phyloP scores from a whole-genome alignment of 306 rosid species.

The Pueraria montana region DNA sequence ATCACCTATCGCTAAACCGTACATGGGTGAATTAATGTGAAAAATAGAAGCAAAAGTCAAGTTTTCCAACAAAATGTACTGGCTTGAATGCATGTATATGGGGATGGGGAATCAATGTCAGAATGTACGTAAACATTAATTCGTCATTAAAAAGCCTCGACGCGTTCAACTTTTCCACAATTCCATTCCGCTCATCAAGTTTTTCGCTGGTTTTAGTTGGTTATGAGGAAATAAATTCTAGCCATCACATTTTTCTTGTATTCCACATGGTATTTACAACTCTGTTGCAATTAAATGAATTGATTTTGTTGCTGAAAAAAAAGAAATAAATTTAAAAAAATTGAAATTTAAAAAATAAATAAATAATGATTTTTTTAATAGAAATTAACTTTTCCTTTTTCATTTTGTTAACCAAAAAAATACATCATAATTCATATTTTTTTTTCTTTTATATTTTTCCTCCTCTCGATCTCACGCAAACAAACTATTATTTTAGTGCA shows the following conservation, averaged over 20 bases:
- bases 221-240: neutral
- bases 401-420: too few species aligned
- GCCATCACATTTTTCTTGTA: too few species aligned
- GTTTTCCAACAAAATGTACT: slow-evolving; percentile 19
- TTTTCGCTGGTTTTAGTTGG: neutral
- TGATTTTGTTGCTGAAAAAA: too few species aligned
- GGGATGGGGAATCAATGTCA: slow-evolving; percentile 41
- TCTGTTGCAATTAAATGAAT: too few species aligned
- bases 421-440: too few species aligned
- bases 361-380: too few species aligned
- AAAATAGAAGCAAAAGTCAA: slow-evolving; percentile 22
- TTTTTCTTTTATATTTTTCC: too few species aligned
- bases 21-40: slow-evolving; percentile 14
- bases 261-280: too few species aligned
- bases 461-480: too few species aligned
- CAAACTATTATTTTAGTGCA: neutral
- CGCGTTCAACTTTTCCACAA: neutral
- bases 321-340: too few species aligned
- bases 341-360: too few species aligned
- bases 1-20: neutral
- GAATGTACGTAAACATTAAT: slow-evolving; percentile 38
- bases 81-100: neutral
- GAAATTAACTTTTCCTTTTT: too few species aligned
- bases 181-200: neutral
- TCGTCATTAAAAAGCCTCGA: slow-evolving; percentile 19